Evolutionary conservation across 2,329 filamentous ascomycete genomes (phyloP).

Genomic region (Hypoxylon rubiginosum): DNA sequence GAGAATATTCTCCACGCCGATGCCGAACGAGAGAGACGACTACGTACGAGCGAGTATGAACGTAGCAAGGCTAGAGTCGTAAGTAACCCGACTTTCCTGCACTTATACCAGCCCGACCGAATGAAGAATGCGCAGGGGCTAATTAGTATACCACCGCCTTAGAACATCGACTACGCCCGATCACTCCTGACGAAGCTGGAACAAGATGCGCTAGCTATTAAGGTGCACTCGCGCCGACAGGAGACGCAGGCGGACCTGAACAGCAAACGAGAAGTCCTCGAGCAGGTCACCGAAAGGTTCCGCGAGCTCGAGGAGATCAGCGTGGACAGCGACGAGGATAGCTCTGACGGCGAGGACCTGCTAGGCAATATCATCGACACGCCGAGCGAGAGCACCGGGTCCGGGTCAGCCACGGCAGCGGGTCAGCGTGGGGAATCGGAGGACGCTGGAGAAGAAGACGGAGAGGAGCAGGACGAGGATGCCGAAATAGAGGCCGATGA

Average conservation of each 20-base stretch:
- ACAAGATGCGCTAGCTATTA: slow-evolving; percentile 73
- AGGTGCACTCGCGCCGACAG: slow-evolving; percentile 69
- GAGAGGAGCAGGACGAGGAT: slow-evolving; percentile 20
- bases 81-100: slow-evolving; percentile 45
- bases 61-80: slow-evolving; percentile 70
- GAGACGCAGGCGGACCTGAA: slow-evolving; percentile 74
- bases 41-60: slow-evolving; percentile 75
- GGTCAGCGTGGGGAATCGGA: slow-evolving; percentile 14
- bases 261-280: slow-evolving; percentile 74
- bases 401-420: slow-evolving; percentile 44
- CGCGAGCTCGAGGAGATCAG: slow-evolving; percentile 75
- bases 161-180: slow-evolving; percentile 81
- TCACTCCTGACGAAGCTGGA: slow-evolving; percentile 77
- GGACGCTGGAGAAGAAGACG: slow-evolving; percentile 15
- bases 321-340: slow-evolving; percentile 58
- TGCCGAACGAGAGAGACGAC: slow-evolving; percentile 67
- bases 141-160: slow-evolving; percentile 4
- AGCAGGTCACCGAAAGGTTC: slow-evolving; percentile 74
- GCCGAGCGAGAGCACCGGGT: slow-evolving; percentile 66
- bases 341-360: slow-evolving; percentile 70
- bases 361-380: slow-evolving; percentile 68
- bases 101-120: neutral
- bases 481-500: slow-evolving; percentile 40
- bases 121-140: slow-evolving; percentile 5
- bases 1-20: slow-evolving; percentile 73